Evolutionary conservation across 352 stramenopile genomes (phyloP).

Genomic region (Phytopythium mirpurense): DNA sequence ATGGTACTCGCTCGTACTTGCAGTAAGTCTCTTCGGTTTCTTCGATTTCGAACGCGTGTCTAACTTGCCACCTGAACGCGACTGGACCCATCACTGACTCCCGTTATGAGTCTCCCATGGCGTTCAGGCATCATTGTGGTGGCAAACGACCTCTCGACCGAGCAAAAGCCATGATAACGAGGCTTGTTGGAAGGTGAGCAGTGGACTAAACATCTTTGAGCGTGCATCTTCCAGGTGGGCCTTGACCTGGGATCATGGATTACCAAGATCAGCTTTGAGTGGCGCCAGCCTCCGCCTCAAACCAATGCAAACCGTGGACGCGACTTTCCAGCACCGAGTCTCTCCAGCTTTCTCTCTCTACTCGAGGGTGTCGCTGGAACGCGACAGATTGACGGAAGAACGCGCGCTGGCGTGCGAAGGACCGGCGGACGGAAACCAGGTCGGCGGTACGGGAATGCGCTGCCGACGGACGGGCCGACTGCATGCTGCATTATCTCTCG

Average conservation of each 20-base stretch:
- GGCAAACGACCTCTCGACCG: too few relatives aligned
- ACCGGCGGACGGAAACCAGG: too few relatives aligned
- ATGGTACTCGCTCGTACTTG: background rate
- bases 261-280: too few relatives aligned
- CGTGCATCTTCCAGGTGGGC: too few relatives aligned
- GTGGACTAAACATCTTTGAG: too few relatives aligned
- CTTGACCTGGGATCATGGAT: too few relatives aligned
- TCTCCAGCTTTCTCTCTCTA: background rate
- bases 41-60: slow-evolving; percentile 2
- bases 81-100: background rate
- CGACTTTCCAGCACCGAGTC: background rate
- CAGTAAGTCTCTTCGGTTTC: background rate
- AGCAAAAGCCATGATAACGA: too few relatives aligned
- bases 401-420: background rate
- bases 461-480: too few relatives aligned
- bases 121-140: too few relatives aligned
- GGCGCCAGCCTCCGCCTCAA: too few relatives aligned
- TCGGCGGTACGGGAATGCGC: background rate
- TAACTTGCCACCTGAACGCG: background rate
- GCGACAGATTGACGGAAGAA: background rate
- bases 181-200: too few relatives aligned
- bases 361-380: background rate
- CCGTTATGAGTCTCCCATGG: too few relatives aligned
- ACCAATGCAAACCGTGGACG: background rate
- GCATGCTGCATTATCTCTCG: background rate